A percentile compares a stretch with the other conserved stretches of the same genome.
Conservation (phyloP, 106 monocot species). For the Dioscorea dumetorum region DNA sequence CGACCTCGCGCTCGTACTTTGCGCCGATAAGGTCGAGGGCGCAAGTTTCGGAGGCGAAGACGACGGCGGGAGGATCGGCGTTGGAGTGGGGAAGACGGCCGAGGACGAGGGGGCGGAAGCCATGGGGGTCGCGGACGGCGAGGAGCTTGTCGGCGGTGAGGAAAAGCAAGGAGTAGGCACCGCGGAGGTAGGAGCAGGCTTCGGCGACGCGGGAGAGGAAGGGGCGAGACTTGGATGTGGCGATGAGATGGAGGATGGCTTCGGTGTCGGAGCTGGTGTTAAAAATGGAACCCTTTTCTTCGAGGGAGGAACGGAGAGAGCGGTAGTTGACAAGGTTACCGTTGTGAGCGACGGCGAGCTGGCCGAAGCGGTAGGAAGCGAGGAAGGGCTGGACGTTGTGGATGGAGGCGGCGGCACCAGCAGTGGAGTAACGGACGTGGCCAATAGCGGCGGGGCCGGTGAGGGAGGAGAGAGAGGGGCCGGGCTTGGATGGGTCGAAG, state of each 20-base stretch:
- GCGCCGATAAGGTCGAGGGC: conserved; percentile 65
- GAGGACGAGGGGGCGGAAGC: conserved; percentile 86
- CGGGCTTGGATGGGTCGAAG: conserved; percentile 28
- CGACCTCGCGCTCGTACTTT: conserved; percentile 43
- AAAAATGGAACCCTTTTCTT: conserved; percentile 72
- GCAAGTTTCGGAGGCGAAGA: conserved; percentile 75
- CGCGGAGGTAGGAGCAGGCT: conserved; percentile 47
- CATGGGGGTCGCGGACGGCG: conserved; percentile 70
- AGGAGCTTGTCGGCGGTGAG: conserved; percentile 60
- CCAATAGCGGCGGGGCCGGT: conserved; percentile 75
- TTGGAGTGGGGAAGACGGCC: conserved; percentile 43
- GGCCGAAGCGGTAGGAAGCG: conserved; percentile 59
- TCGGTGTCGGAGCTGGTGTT: conserved; percentile 75
- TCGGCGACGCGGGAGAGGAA: conserved; percentile 57
- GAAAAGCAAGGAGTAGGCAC: conserved; percentile 67
- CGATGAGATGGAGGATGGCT: conserved; percentile 70
- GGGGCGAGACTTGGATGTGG: conserved; percentile 58
- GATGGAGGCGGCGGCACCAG: conserved; percentile 56
- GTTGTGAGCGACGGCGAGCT: conserved; percentile 64
- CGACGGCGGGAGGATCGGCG: conserved; percentile 22
- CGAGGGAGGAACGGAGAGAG: conserved; percentile 32
- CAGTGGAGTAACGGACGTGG: conserved; percentile 88
- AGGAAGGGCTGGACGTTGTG: conserved; percentile 83
- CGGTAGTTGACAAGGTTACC: conserved; percentile 89
- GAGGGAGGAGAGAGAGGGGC: conserved; percentile 28